Conservation (phyloP, 306 rosid genomes). For the Ormosia semicastrata region DNA sequence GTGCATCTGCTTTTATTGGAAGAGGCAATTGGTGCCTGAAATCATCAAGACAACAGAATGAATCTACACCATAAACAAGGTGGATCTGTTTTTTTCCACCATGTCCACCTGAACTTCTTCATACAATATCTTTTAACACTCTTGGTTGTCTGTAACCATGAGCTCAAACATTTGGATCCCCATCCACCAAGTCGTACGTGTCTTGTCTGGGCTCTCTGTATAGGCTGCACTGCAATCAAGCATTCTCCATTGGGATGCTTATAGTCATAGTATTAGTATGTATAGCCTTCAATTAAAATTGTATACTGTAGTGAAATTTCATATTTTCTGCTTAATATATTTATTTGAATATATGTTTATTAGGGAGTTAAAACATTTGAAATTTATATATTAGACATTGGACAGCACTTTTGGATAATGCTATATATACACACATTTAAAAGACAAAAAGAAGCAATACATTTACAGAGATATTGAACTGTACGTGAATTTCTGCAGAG, state of each 20-base stretch:
- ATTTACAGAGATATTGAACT: neutral
- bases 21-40: constrained; percentile 25
- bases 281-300: constrained; percentile 22
- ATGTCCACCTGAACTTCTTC: constrained; percentile 28
- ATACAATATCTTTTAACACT: constrained; percentile 2
- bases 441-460: neutral
- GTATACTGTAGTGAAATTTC: constrained; percentile 22
- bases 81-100: constrained; percentile 48
- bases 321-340: constrained; percentile 1
- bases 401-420: neutral
- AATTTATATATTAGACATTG: neutral
- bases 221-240: constrained; percentile 8
- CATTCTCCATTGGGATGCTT: constrained; percentile 34
- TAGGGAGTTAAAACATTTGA: neutral
- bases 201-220: constrained; percentile 12
- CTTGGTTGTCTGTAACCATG: constrained; percentile 4
- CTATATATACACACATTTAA: neutral
- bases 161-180: neutral
- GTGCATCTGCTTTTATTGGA: constrained; percentile 4
- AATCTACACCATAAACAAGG: constrained; percentile 26
- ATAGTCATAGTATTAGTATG: constrained; percentile 20
- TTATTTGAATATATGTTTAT: neutral
- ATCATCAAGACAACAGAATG: constrained; percentile 24
- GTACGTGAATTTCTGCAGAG: neutral
- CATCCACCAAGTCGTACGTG: neutral